Base-by-base conservation (phyloP, 1,284 basidiomycete genomes). In the Ustilago trichophora region DNA sequence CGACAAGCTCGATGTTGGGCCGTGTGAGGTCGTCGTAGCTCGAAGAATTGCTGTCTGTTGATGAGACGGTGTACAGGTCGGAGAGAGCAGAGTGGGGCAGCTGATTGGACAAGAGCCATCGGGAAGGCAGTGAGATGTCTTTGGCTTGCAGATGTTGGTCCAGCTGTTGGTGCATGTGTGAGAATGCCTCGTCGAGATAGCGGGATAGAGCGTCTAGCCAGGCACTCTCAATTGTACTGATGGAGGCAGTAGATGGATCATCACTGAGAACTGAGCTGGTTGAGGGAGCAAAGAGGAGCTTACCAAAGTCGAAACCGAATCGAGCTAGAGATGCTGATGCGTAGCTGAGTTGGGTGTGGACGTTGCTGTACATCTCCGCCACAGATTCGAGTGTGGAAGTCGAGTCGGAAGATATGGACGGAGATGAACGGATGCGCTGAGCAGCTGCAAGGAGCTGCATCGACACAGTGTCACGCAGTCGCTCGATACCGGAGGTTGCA, bases 271-370 rank as follows among this genome's bases (percentile, higher is more conserved):
- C 6, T 12, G 21, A 3, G 5, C 3, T 5, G 16, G 18, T 3
- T 10, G 21, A 19, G 5, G 64, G 40, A 9, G 37, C 16, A 15
- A 67, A 52, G 29, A 67, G 44, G 15, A 72, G 36, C 18, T 33
- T 22, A 12, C 64, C 63, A 47, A 72, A 72, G 36, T 68, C 64
- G 38, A 72, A 52, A 0, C 69, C 69, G 27, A 64, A 68, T 5
- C 69, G 48, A 3, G 56, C 24, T 15, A 72, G 45, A 0, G 56
- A 43, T 4, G 49, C 69, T 1, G 64, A 59, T 4, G 59, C 59
- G 33, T 60, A 68, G 51, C 58, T 63, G 18, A 72, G 57, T 43
- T 68, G 69, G 0, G 64, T 68, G 29, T 68, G 66, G 4, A 72
- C 31, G 38, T 46, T 57, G 49, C 27, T 40, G 16, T 55, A 53